Percentiles rank a stretch among this genome's conserved stretches.
phyloP scores from a whole-genome alignment of 352 stramenopile species.

The Phytophthora capsici region DNA sequence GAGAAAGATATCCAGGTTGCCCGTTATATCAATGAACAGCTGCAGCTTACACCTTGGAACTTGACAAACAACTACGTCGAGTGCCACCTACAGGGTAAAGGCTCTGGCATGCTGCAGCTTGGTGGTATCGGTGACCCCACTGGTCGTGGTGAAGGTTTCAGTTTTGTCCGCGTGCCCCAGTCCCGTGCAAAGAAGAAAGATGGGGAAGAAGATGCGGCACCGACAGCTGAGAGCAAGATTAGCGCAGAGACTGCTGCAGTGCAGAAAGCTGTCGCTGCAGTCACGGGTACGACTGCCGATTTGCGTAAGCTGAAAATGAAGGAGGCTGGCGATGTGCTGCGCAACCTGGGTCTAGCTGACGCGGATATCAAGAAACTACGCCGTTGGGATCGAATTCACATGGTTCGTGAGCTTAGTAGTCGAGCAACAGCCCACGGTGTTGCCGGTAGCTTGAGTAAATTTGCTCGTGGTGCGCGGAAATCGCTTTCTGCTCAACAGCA shows the following conservation, averaged over 20 bases:
- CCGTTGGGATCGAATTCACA: conserved; percentile 85
- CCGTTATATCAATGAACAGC: conserved; percentile 80
- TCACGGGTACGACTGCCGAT: conserved; percentile 86
- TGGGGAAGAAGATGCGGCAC: conserved; percentile 63
- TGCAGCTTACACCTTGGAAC: conserved; percentile 87
- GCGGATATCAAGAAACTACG: conserved; percentile 84
- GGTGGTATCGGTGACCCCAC: conserved; percentile 85
- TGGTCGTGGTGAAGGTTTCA: conserved; percentile 85
- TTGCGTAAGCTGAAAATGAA: conserved; percentile 90
- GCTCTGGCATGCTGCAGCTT: conserved; percentile 80
- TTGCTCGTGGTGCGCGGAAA: conserved; percentile 79
- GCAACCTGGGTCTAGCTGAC: conserved; percentile 78
- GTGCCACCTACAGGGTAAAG: conserved; percentile 86
- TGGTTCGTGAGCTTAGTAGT: conserved; percentile 82
- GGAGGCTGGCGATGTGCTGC: conserved; percentile 78
- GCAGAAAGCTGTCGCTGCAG: conserved; percentile 76
- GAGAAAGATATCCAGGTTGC: conserved; percentile 84
- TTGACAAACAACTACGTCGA: conserved; percentile 89
- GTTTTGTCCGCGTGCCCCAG: conserved; percentile 80
- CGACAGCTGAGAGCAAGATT: conserved; percentile 45
- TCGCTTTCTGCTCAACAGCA: conserved; percentile 84
- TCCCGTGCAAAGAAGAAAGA: conserved; percentile 86
- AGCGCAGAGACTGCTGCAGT: conserved; percentile 68
- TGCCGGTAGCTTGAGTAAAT: conserved; percentile 80
- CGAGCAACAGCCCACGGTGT: conserved; percentile 73